Evolutionary conservation across 805 yeast genomes (phyloP).

Genomic region (Candida gorgasii): DNA sequence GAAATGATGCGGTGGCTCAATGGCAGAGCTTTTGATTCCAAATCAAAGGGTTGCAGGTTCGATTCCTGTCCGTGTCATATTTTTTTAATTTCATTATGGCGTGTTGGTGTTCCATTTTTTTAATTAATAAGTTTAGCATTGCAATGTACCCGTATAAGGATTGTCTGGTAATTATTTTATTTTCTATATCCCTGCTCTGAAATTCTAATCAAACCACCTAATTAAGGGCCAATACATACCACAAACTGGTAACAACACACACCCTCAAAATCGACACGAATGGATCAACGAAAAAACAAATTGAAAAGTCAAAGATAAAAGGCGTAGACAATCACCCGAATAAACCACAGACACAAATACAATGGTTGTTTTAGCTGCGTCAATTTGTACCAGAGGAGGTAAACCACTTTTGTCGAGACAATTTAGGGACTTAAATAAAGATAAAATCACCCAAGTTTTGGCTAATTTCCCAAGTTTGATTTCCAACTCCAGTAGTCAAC

Average conservation of each 20-base stretch:
- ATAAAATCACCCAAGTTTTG: slow-evolving; percentile 80
- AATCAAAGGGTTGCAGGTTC: slow-evolving; percentile 86
- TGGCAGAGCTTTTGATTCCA: slow-evolving; percentile 47
- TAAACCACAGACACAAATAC: background rate
- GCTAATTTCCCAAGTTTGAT: slow-evolving; percentile 84
- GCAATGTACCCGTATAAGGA: no score
- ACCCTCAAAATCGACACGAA: slow-evolving; percentile 9
- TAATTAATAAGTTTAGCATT: no score
- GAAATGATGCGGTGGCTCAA: slow-evolving; percentile 37
- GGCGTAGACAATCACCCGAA: slow-evolving; percentile 1
- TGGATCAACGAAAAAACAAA: slow-evolving; percentile 10
- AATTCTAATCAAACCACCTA: background rate
- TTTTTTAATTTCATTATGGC: no score
- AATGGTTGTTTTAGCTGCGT: slow-evolving; percentile 88
- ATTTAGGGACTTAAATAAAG: slow-evolving; percentile 80
- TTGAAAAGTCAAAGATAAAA: background rate
- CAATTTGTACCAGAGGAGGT: slow-evolving; percentile 91
- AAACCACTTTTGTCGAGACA: slow-evolving; percentile 91
- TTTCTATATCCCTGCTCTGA: no score
- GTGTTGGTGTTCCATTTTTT: no score
- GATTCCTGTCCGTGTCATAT: slow-evolving; percentile 71
- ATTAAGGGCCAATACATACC: no score
- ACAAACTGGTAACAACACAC: background rate
- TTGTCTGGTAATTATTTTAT: no score
- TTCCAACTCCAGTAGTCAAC: slow-evolving; percentile 70